phyloP scores from a whole-genome alignment of 2,329 filamentous ascomycete species.

The Grosmannia huntii region DNA sequence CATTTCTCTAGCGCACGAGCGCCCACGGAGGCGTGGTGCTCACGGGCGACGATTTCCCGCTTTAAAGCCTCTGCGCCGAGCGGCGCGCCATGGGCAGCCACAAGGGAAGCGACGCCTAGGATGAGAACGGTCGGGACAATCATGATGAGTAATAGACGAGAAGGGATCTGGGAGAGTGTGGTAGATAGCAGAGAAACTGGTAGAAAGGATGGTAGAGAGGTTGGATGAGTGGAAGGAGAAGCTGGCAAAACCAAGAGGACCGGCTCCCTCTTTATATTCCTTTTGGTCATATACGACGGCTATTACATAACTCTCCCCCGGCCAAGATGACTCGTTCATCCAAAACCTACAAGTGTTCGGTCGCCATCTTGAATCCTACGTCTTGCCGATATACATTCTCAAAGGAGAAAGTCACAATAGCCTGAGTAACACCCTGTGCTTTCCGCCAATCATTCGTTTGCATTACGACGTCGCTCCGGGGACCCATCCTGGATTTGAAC shows the following conservation, averaged over 20 bases:
- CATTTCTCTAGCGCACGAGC: conserved; percentile 27
- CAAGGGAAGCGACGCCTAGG: not conserved
- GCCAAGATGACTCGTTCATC: not conserved
- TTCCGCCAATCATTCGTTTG: not conserved
- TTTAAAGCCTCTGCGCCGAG: conserved; percentile 18
- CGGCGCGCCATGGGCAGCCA: conserved; percentile 16
- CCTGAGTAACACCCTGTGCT: not conserved
- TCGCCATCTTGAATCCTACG: not conserved
- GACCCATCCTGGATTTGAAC: too few relatives aligned
- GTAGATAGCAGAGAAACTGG: not conserved
- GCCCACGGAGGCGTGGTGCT: conserved; percentile 18
- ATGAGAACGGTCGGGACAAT: conserved; percentile 17
- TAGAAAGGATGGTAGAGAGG: too few relatives aligned
- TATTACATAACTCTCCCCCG: not conserved
- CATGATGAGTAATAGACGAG: conserved; percentile 2
- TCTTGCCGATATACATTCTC: not conserved
- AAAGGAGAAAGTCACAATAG: not conserved
- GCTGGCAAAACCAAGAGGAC: not conserved
- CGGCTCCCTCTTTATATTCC: not conserved
- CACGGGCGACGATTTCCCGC: conserved; percentile 21
- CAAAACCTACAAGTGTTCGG: not conserved
- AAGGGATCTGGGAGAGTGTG: not conserved
- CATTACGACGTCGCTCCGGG: too few relatives aligned
- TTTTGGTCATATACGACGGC: too few relatives aligned
- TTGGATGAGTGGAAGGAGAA: not conserved